Evolutionary conservation across 208 protist genomes (phyloP).

Genomic region (Leishmania amazonensis): DNA sequence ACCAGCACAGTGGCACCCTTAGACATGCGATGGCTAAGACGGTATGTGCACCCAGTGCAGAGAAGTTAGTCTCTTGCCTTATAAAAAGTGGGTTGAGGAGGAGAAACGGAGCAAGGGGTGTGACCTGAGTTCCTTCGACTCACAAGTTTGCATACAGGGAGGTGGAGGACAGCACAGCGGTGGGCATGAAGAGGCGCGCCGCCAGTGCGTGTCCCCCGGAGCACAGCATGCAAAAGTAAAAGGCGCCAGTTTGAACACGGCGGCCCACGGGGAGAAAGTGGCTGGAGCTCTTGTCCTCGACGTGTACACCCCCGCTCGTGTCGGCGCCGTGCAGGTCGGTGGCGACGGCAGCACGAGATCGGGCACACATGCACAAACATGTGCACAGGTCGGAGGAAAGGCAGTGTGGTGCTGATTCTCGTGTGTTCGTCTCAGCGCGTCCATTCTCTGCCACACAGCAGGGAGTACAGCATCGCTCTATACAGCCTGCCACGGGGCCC

Average conservation of each 20-base stretch:
- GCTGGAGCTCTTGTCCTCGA: background rate
- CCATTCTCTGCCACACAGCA: background rate
- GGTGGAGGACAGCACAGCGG: background rate
- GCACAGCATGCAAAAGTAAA: background rate
- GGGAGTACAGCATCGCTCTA: background rate
- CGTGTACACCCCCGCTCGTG: background rate
- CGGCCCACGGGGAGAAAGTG: background rate
- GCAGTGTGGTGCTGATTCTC: background rate
- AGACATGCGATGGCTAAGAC: background rate
- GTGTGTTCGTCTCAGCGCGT: background rate
- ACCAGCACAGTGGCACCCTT: slow-evolving; percentile 52
- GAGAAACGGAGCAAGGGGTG: background rate
- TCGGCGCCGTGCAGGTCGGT: background rate
- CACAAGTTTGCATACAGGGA: background rate
- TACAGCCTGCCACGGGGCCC: background rate
- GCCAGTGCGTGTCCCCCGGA: background rate
- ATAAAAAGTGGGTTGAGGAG: background rate
- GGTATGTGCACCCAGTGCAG: background rate
- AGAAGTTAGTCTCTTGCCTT: slow-evolving; percentile 8
- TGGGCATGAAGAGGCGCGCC: background rate
- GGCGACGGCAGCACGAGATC: background rate
- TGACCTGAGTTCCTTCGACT: background rate
- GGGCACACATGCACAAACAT: background rate
- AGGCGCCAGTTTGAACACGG: background rate
- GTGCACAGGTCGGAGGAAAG: background rate